phyloP scores from a whole-genome alignment of 2,329 filamentous ascomycete species.

The Gliomastix tumulicola region DNA sequence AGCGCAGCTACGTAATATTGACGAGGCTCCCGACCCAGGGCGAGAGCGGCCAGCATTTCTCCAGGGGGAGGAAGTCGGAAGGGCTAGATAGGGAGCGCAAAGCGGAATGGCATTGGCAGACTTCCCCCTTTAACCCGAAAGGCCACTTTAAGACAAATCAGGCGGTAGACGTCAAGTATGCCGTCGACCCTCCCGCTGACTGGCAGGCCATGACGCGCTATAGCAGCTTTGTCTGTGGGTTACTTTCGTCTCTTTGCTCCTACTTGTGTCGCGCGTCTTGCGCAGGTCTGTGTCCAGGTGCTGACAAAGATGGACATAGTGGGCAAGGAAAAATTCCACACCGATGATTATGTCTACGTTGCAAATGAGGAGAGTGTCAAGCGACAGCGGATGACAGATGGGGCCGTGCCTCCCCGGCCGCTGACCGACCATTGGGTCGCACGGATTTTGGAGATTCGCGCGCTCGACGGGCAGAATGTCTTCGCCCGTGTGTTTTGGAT shows the following conservation, averaged over 20 bases:
- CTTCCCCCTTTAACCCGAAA: constrained; percentile 45
- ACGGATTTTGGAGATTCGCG: constrained; percentile 69
- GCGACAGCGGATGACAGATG: constrained; percentile 35
- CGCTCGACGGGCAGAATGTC: constrained; percentile 64
- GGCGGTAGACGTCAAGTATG: constrained; percentile 48
- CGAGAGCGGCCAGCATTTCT: constrained; percentile 27
- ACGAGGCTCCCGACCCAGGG: constrained; percentile 13
- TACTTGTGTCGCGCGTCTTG: too few relatives aligned
- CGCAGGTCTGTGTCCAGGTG: too few relatives aligned
- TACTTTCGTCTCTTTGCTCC: too few relatives aligned
- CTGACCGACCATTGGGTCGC: constrained; percentile 63
- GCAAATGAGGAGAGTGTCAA: constrained; percentile 51
- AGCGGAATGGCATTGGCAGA: constrained; percentile 33
- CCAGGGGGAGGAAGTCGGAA: constrained; percentile 41
- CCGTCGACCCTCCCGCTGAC: constrained; percentile 42
- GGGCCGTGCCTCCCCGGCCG: constrained; percentile 7
- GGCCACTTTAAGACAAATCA: constrained; percentile 48
- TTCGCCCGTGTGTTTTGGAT: constrained; percentile 73
- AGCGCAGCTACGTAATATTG: constrained; percentile 44
- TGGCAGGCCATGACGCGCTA: constrained; percentile 55
- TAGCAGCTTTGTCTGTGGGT: constrained; percentile 55
- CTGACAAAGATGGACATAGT: constrained; percentile 35
- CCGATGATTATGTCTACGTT: constrained; percentile 52
- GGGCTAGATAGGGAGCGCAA: constrained; percentile 37
- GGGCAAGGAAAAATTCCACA: constrained; percentile 50